Evolutionary conservation across 352 stramenopile species (phyloP), one percentile per base, ranked within the genome.

Genomic region (Globisporangium recalcitrans): DNA sequence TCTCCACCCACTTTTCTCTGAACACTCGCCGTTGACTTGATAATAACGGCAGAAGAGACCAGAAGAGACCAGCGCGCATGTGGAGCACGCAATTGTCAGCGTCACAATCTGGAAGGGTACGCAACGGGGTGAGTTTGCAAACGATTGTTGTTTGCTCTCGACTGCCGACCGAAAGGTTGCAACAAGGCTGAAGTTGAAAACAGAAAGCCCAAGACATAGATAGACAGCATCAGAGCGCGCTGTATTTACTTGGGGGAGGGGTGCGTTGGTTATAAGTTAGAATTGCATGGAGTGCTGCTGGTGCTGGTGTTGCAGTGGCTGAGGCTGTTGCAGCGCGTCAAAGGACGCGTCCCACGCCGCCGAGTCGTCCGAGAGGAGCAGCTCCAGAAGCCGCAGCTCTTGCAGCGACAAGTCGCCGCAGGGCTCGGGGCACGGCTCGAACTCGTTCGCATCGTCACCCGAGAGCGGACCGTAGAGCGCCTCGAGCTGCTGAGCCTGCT

Each of bases 241-340:
- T n/a, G n/a, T n/a, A n/a, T n/a, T n/a, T n/a, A n/a, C n/a, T n/a
- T n/a, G n/a, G n/a, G n/a, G n/a, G n/a, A n/a, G n/a, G n/a, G n/a
- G n/a, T n/a, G n/a, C n/a, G n/a, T n/a, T 5, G 38, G 6, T 52
- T 52, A 63, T 63, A 63, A 63, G 24, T 63, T 63, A 63, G 22
- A 52, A 52, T n/a, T 29, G 5, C 24, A 52, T 52, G 46, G 46
- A 21, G 46, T 52, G 46, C 8, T 52, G 46, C 22, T 52, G 46
- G 4, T 32, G 11, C 2, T 32, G 11, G n/a, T 31, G 38, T n/a
- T 54, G 22, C 5, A 5, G 13, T 1, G 49, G 24, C 26, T 42
- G 32, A 14, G 16, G 22, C 24, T 21, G 56, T 1, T 47, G n/a
- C 31, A 58, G 34, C 14, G 34, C 34, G 3, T 49, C 58, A 13